Conservation (phyloP, 2,329 filamentous ascomycete genomes). For the Xylaria sp. region DNA sequence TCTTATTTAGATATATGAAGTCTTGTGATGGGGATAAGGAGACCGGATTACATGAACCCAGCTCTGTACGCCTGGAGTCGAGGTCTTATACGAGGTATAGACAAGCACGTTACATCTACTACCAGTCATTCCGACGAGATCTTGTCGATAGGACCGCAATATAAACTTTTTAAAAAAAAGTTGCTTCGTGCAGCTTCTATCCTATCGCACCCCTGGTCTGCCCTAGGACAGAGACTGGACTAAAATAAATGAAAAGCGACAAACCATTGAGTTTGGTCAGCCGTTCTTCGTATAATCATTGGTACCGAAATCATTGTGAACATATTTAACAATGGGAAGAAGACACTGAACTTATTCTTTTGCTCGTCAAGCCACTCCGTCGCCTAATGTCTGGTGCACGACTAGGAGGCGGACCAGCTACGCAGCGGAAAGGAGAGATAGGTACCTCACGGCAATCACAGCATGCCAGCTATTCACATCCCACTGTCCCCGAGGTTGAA, state of each 20-base stretch:
- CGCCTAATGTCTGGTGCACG: constrained; percentile 36
- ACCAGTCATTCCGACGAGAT: constrained; percentile 17
- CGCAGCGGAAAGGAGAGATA: constrained; percentile 21
- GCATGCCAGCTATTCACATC: constrained; percentile 30
- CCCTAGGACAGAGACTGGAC: constrained; percentile 25
- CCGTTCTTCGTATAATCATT: constrained; percentile 36
- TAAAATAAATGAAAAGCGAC: constrained; percentile 23
- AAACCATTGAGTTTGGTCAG: constrained; percentile 27
- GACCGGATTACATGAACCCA: background rate
- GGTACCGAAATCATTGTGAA: constrained; percentile 38
- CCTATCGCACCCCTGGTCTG: constrained; percentile 35
- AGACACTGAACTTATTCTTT: constrained; percentile 5
- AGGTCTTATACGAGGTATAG: constrained; percentile 12
- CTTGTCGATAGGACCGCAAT: constrained; percentile 24
- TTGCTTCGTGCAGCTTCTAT: constrained; percentile 34
- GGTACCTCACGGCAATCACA: constrained; percentile 8
- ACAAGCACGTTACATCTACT: constrained; percentile 12
- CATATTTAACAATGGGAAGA: constrained; percentile 32
- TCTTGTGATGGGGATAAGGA: background rate
- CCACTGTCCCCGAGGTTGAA: constrained; percentile 35
- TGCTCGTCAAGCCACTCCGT: constrained; percentile 32
- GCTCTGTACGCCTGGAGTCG: background rate
- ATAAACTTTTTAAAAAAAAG: constrained; percentile 40
- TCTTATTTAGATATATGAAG: background rate
- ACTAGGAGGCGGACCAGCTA: constrained; percentile 23